Base-by-base conservation (phyloP, 148 eudicot species). In the Hydrangea macrophylla region DNA sequence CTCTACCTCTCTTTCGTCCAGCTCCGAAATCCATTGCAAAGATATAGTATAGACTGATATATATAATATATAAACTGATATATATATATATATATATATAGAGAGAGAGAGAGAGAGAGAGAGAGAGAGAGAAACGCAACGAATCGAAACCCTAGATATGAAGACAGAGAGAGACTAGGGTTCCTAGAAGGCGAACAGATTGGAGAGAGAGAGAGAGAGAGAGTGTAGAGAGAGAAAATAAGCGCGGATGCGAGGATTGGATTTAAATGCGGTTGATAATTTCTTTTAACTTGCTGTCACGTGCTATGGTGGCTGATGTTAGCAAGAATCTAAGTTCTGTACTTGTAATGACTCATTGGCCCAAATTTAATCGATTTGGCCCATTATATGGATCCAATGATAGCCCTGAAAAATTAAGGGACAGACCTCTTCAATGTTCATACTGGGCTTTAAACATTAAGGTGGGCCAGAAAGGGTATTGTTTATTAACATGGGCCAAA, bases 1-100 rank as follows among this genome's bases (percentile, higher is more conserved):
- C 68, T 44, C 84, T 76, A 10, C 76, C 88, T 68, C 91, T 86
- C 75, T 84, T 89, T 62, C 81, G 79, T 58, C 77, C 76, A 24
- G 78, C 87, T 68, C 88, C 84, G 40, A 82, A 82, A 69, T 86
- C 96, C 96, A 89, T 89, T 37, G 36, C 30, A 3, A 36, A 37
- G 61, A 11, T n/a, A n/a, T n/a, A n/a, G 31, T 36, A 44, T 0
- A 26, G 20, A 55, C 7, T 17, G 11, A 39, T 51, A 25, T 32
- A 4, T n/a, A 17, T 37, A 0, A 26, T 60, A 60, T 60, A 50
- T 37, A 22, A 39, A 58, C 6, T 25, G 31, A 56, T 55, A 63
- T 58, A 32, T 53, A 50, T 35, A 54, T 58, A 39, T 6, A n/a
- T n/a, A n/a, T n/a, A n/a, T 22, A 61, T 13, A 33, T n/a, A 31